Evolutionary conservation across 2,329 filamentous ascomycete species (phyloP), one percentile per base, ranked within the genome.

Genomic region (Xylaria sp.): DNA sequence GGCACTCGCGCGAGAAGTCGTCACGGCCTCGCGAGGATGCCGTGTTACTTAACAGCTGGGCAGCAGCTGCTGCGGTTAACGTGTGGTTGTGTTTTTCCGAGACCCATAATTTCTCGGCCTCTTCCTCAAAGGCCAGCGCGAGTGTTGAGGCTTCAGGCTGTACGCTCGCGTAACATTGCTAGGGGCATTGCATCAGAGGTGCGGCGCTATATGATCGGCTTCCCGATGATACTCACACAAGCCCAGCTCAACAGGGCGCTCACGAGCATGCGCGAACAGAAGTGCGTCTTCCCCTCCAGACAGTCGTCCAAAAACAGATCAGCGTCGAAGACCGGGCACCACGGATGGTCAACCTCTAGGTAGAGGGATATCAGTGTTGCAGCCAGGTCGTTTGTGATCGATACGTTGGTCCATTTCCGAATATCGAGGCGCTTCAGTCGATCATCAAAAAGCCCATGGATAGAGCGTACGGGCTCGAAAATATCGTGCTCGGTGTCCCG

Each of bases 251-350:
- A 39, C 18, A 61, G n/a, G 24, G 54, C 34, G 52, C 56, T 61
- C 5, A 61, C 21, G 4, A 61, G 52, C 29, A 61, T 37, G n/a
- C 46, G 11, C 4, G 59, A 61, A 47, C 59, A 61, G 45, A 61
- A 61, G 45, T 54, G 56, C 13, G 51, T 43, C 3, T 34, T 50
- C 19, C 47, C 59, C n/a, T 52, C 21, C 17, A 56, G 20, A 24
- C 54, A 57, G 16, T 57, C 56, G 24, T 61, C 29, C 29, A 61
- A 19, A 18, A 61, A 61, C n/a, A 61, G 43, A 57, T 61, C 59
- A 40, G 56, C 56, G 43, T 61, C 59, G 22, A 61, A 61, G 34
- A 61, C 19, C 19, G 59, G 51, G 40, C 59, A 60, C 59, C 59
- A 61, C 7, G 47, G 56, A 37, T 61, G 44, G n/a, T 59, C 53